Percentiles rank a stretch among this genome's conserved stretches.
phyloP scores from a whole-genome alignment of 1,139 yeast species.

The Debaryomyces sp. region DNA sequence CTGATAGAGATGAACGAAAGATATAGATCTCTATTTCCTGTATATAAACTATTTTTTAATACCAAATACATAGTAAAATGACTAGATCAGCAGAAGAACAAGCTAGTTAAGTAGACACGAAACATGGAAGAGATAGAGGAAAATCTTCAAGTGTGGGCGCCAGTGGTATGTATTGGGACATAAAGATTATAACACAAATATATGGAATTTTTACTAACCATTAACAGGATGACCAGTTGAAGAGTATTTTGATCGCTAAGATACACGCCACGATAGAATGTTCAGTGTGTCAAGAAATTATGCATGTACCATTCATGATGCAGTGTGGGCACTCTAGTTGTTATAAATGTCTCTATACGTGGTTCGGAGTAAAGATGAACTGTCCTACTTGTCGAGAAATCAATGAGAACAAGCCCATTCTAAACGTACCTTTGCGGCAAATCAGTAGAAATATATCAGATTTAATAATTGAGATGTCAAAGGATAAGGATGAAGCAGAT shows the following conservation, averaged over 20 bases:
- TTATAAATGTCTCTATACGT: conserved; percentile 50
- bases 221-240: conserved; percentile 19
- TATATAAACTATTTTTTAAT: conserved; percentile 7
- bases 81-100: background rate
- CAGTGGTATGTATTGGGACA: conserved; percentile 9
- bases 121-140: conserved; percentile 6
- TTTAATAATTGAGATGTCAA: conserved; percentile 27
- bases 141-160: conserved; percentile 7
- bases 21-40: conserved; percentile 10
- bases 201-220: conserved; percentile 14
- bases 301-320: conserved; percentile 46
- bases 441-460: conserved; percentile 35
- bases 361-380: conserved; percentile 52
- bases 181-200: background rate
- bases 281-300: conserved; percentile 46
- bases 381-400: conserved; percentile 60
- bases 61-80: background rate
- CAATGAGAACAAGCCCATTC: conserved; percentile 44
- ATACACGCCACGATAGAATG: conserved; percentile 38
- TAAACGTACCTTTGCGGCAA: conserved; percentile 47
- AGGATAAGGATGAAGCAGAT: conserved; percentile 22
- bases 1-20: conserved; percentile 10
- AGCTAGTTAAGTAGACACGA: background rate
- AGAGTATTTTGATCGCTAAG: conserved; percentile 23
- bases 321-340: conserved; percentile 51